Percentiles rank a stretch among this genome's conserved stretches.
Evolutionary conservation across 257 asterid genomes (phyloP).

Genomic region (Solanum pennellii): DNA sequence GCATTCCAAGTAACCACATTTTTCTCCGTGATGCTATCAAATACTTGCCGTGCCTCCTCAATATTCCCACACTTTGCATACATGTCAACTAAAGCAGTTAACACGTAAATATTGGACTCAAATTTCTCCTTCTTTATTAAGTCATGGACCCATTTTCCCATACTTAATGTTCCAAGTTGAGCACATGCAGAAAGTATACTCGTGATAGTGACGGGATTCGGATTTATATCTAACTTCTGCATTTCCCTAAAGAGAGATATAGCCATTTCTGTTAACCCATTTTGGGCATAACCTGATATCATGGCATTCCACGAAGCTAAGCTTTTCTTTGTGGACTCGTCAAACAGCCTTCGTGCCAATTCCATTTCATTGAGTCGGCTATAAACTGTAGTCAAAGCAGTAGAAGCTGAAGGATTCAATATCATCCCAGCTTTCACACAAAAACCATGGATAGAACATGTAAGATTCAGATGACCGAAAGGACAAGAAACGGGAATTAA

Average conservation of each 20-base stretch:
- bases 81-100: constrained; percentile 86
- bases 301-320: constrained; percentile 87
- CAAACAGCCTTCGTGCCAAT: constrained; percentile 50
- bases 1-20: constrained; percentile 84
- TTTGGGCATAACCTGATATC: constrained; percentile 90
- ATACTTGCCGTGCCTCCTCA: constrained; percentile 51
- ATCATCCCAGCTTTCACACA: constrained; percentile 44
- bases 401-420: constrained; percentile 46
- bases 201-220: constrained; percentile 70
- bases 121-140: constrained; percentile 44
- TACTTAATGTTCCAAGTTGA: constrained; percentile 73
- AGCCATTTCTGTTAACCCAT: constrained; percentile 65
- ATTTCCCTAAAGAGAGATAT: constrained; percentile 65
- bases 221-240: constrained; percentile 65
- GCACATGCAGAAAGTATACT: constrained; percentile 88
- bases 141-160: constrained; percentile 77
- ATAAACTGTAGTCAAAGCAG: constrained; percentile 71
- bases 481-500: constrained; percentile 70
- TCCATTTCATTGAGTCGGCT: constrained; percentile 59
- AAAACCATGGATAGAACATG: constrained; percentile 48
- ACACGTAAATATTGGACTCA: constrained; percentile 46
- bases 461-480: constrained; percentile 49
- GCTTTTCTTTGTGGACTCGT: constrained; percentile 50
- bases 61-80: constrained; percentile 78
- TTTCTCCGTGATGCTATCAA: constrained; percentile 44